A percentile compares a stretch with the other conserved stretches of the same genome.
Evolutionary conservation across 2,329 filamentous ascomycete genomes (phyloP).

Genomic region (Aspergillus aculeatus): DNA sequence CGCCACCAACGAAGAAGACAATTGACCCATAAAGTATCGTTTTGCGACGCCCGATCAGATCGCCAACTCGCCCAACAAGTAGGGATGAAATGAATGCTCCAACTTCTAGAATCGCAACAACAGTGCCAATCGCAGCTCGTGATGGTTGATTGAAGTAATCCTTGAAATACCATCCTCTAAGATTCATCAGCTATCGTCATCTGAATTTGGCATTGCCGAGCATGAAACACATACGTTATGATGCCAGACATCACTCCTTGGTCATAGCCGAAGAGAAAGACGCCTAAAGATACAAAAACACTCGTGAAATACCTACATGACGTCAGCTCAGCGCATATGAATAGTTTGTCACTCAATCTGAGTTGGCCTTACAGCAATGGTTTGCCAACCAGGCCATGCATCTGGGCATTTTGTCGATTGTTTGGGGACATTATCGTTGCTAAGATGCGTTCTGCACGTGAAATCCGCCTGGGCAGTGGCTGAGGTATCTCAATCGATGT

Average conservation of each 20-base stretch:
- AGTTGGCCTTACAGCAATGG: slow-evolving; percentile 73
- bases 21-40: slow-evolving; percentile 93
- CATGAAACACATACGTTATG: slow-evolving; percentile 59
- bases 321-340: slow-evolving; percentile 14
- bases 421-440: slow-evolving; percentile 81
- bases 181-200: slow-evolving; percentile 15
- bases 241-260: slow-evolving; percentile 66
- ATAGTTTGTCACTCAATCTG: slow-evolving; percentile 7
- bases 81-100: slow-evolving; percentile 90
- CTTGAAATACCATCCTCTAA: slow-evolving; percentile 79
- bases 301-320: slow-evolving; percentile 81
- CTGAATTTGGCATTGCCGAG: background rate
- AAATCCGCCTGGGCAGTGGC: slow-evolving; percentile 62
- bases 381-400: slow-evolving; percentile 93
- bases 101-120: slow-evolving; percentile 95
- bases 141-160: slow-evolving; percentile 90
- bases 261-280: slow-evolving; percentile 66
- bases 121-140: slow-evolving; percentile 84
- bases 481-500: slow-evolving; percentile 67
- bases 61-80: slow-evolving; percentile 80
- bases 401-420: slow-evolving; percentile 64
- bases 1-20: slow-evolving; percentile 81
- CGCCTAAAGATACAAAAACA: slow-evolving; percentile 66
- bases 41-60: slow-evolving; percentile 82
- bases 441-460: slow-evolving; percentile 67